A percentile compares a stretch with the other conserved stretches of the same genome.
phyloP scores from a whole-genome alignment of 1,139 yeast genomes.

The Taiozyma sp. region DNA sequence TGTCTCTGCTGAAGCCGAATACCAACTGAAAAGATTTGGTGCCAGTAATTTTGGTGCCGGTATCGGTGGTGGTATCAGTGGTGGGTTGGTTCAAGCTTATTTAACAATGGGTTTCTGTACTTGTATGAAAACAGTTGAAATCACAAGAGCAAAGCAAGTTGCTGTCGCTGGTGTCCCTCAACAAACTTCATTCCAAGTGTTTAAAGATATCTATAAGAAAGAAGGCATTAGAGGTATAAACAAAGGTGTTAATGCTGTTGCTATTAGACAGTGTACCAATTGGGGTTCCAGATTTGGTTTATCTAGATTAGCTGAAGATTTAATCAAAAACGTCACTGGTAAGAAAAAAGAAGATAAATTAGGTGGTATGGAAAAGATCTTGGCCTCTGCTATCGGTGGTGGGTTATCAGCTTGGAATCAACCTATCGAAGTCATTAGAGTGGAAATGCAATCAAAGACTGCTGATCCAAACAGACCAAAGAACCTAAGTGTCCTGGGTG shows the following conservation, averaged over 20 bases:
- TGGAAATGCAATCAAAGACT: constrained; percentile 95
- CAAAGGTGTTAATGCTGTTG: constrained; percentile 99
- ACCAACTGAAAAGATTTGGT: constrained; percentile 61
- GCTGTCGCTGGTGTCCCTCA: constrained; percentile 60
- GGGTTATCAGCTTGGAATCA: constrained; percentile 98
- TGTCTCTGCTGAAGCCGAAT: constrained; percentile 91
- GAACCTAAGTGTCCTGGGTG: constrained; percentile 75
- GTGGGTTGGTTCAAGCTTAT: constrained; percentile 92
- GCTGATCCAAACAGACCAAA: constrained; percentile 93
- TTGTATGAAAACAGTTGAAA: constrained; percentile 97
- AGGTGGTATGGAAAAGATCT: constrained; percentile 72
- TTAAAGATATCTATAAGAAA: constrained; percentile 71
- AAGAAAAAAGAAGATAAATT: constrained; percentile 62
- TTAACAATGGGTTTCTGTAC: constrained; percentile 97
- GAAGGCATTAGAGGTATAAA: constrained; percentile 95
- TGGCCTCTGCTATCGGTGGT: constrained; percentile 92
- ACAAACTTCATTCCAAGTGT: constrained; percentile 81
- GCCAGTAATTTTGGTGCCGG: constrained; percentile 76
- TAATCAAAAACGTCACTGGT: constrained; percentile 58
- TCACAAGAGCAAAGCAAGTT: constrained; percentile 83
- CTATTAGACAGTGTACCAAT: constrained; percentile 96
- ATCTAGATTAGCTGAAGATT: constrained; percentile 86
- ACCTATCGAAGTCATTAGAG: constrained; percentile 96
- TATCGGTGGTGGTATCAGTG: constrained; percentile 90
- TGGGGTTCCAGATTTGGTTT: constrained; percentile 98